Evolutionary conservation across 805 yeast species (phyloP), one percentile per base, ranked within the genome.

Genomic region (Lipomyces sp.): DNA sequence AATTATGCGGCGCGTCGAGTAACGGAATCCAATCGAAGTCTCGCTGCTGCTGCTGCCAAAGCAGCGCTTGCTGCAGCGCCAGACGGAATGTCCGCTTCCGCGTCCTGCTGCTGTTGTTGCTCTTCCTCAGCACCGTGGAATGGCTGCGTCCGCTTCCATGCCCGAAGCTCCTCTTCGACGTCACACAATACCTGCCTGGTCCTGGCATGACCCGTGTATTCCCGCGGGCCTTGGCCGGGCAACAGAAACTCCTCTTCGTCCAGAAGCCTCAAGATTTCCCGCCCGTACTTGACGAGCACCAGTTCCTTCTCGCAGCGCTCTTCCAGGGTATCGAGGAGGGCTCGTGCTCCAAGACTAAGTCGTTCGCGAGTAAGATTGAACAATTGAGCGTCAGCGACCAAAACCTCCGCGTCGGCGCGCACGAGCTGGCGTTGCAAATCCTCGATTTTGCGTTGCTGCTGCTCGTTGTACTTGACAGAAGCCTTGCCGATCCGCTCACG

Each of bases 351-450:
- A 61, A 86, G 84, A 74, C 86, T 84, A 67, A 87, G 78, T 71
- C 85, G 84, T 67, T 86, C 89, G 73, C 95, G 78, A 60, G 95
- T 86, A 66, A 86, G 86, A 71, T 86, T 86, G 34, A 91, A 84
- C 63, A 87, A 76, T 74, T 87, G 95, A 28, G 95, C 95, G 73
- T 86, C 95, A 43, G 95, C 95, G 62, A 87, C 95, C 59, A 86
- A 75, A 45, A 89, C 83, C 72, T 87, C 95, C 48, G 95, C 95
- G 73, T 87, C 95, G 34, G 93, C 93, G 72, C 95, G 79, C 52
- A 87, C 95, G 67, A 86, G 76, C 71, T 86, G 95, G 70, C 87
- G 95, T 74, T 87, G 95, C 67, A 87, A 75, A 50, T 86, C 81
- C 48, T 81, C 78, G 59, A 86, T 82, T 84, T 72, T 86, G 84